Conservation (phyloP, 2,329 filamentous ascomycete species). For the Fusarium sp. region DNA sequence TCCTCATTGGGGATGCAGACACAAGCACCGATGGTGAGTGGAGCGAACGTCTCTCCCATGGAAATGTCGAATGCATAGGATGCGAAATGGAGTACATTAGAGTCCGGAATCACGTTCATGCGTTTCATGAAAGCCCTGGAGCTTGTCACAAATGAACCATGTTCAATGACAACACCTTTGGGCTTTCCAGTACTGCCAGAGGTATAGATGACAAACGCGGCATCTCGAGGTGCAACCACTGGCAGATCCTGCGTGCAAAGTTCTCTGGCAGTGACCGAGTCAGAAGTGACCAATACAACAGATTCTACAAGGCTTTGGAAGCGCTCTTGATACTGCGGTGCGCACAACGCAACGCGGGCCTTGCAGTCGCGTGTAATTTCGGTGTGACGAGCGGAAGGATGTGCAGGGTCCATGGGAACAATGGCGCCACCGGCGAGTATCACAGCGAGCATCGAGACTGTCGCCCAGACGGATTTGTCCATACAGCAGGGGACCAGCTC, state of each 20-base stretch:
- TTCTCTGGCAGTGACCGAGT: background rate
- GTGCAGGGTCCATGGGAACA: constrained; percentile 38
- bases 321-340: constrained; percentile 9
- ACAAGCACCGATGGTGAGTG: constrained; percentile 27
- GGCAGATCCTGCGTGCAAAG: background rate
- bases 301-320: background rate
- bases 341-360: constrained; percentile 15
- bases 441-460: constrained; percentile 40
- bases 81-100: constrained; percentile 33
- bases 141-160: constrained; percentile 19
- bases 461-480: constrained; percentile 38
- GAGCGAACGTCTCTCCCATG: constrained; percentile 31
- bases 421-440: constrained; percentile 37
- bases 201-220: constrained; percentile 35
- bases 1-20: constrained; percentile 39
- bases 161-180: constrained; percentile 38
- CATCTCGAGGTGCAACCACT: background rate
- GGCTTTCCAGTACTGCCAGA: constrained; percentile 40
- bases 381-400: constrained; percentile 21
- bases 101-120: constrained; percentile 7
- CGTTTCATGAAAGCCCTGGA: constrained; percentile 15
- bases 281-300: background rate
- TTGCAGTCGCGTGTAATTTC: constrained; percentile 10
- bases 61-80: constrained; percentile 40
- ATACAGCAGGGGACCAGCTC: constrained; percentile 32